Evolutionary conservation across 177 flowering plant genomes (phyloP), one percentile per base, ranked within the genome.

Genomic region (Tripterygium wilfordii): DNA sequence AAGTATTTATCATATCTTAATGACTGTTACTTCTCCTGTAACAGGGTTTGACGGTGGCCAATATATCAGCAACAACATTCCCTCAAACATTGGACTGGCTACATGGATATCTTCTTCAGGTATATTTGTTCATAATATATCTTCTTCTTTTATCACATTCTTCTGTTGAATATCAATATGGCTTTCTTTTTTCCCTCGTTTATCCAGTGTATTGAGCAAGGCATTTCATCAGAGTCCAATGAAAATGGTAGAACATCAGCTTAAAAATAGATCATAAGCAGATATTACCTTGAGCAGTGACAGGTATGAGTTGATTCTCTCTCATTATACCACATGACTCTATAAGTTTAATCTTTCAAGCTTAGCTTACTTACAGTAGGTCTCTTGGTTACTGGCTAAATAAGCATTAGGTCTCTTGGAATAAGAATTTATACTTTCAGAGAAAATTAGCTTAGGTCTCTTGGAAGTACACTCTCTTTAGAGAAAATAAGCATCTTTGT

Each of bases 11-110:
- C n/a, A n/a, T n/a, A n/a, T n/a, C n/a, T n/a, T n/a, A n/a, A n/a
- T n/a, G n/a, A n/a, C n/a, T n/a, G n/a, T n/a, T n/a, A n/a, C n/a
- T 22, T 49, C 12, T 49, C 29, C 12, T 57, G 52, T 28, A 57
- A 53, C 80, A 92, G 97, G 99, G 96, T 49, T 50, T 84, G 62
- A 73, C 83, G 10, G 97, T 89, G 44, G 96, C 77, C 36, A 86
- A 77, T 62, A 71, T 85, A 63, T 86, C 97, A 29, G 90, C 99
- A 29, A 84, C 96, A 48, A 85, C 97, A 29, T 92, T 92, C 57
- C 97, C 99, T 12, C 99, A 89, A 66, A 84, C 96, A 37, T 53
- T 92, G 58, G 99, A 92, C 76, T 79, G 89, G 91, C 75, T 92
- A 66, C 99, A 86, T 54, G 63, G 76, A 44, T 70, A 92, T 75